phyloP scores from a whole-genome alignment of 306 rosid genomes.

The Cucumis cinereus region DNA sequence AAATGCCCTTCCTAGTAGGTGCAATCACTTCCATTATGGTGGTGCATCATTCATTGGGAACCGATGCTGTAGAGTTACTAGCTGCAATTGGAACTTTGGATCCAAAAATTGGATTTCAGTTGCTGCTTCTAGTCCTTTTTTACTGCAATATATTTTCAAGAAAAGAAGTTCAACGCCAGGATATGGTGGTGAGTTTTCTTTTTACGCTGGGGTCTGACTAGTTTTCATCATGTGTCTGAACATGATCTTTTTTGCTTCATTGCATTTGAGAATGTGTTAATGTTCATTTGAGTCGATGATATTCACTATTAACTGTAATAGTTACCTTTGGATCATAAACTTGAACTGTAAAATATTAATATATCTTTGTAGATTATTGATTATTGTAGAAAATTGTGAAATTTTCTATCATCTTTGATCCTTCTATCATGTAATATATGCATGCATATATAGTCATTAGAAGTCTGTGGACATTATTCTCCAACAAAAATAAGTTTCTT shows the following conservation, averaged over 20 bases:
- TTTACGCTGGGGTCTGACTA: background rate
- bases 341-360: background rate
- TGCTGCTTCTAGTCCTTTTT: constrained; percentile 63
- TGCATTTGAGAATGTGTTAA: background rate
- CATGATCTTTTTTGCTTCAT: background rate
- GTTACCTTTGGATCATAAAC: background rate
- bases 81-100: constrained; percentile 63
- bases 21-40: constrained; percentile 56
- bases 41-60: constrained; percentile 51
- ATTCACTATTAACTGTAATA: background rate
- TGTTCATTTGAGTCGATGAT: background rate
- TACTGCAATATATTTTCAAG: constrained; percentile 60
- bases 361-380: background rate
- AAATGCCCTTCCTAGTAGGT: constrained; percentile 52
- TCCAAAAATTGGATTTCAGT: constrained; percentile 70
- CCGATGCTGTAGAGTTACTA: constrained; percentile 51
- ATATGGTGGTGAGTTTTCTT: constrained; percentile 56
- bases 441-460: background rate
- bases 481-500: background rate
- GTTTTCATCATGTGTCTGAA: background rate
- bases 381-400: background rate
- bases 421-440: background rate
- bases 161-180: constrained; percentile 35
- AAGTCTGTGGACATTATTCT: background rate
- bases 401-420: background rate